These are phyloP conservation scores for Monosporascus sp. DNA, from an alignment of 2,329 filamentous ascomycete species.

Conservation along the genomic window DNA sequence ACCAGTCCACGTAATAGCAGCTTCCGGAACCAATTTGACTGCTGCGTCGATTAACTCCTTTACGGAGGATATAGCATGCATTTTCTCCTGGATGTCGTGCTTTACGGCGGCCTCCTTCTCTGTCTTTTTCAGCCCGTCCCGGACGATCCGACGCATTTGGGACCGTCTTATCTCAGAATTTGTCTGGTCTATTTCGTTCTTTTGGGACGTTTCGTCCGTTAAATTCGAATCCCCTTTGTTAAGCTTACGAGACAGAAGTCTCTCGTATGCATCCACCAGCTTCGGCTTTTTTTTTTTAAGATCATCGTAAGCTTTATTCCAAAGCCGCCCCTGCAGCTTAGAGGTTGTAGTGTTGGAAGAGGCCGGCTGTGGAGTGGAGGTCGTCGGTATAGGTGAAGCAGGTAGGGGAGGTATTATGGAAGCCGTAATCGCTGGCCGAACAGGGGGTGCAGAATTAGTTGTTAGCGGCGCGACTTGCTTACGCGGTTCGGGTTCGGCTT, in stretches of 20 bases:
- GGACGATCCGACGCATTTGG: conserved; percentile 26
- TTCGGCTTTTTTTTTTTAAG: conserved; percentile 18
- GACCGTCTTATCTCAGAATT: conserved; percentile 3
- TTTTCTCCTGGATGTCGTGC: conserved; percentile 14
- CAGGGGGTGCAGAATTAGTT: too few relatives aligned
- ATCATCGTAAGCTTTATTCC: conserved; percentile 22
- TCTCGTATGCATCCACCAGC: conserved; percentile 18
- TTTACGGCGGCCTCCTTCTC: conserved; percentile 19
- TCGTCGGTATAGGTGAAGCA: too few relatives aligned
- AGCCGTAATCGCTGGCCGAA: too few relatives aligned
- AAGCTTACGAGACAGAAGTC: conserved; percentile 12
- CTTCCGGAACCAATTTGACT: conserved; percentile 27
- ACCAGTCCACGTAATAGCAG: conserved; percentile 31
- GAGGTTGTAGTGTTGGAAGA: neutral
- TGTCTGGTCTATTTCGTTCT: neutral
- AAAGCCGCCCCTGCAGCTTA: conserved; percentile 3
- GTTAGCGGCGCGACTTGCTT: neutral
- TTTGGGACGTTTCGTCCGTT: neutral
- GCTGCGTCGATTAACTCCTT: conserved; percentile 21
- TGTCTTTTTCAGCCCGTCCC: conserved; percentile 22
- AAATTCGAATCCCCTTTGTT: neutral
- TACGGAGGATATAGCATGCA: conserved; percentile 16
- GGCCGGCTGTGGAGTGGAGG: neutral
- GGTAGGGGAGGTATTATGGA: too few relatives aligned
- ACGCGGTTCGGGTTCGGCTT: conserved; percentile 1